phyloP scores from a whole-genome alignment of 495 filamentous ascomycete genomes.

The Penicillium roqueforti region DNA sequence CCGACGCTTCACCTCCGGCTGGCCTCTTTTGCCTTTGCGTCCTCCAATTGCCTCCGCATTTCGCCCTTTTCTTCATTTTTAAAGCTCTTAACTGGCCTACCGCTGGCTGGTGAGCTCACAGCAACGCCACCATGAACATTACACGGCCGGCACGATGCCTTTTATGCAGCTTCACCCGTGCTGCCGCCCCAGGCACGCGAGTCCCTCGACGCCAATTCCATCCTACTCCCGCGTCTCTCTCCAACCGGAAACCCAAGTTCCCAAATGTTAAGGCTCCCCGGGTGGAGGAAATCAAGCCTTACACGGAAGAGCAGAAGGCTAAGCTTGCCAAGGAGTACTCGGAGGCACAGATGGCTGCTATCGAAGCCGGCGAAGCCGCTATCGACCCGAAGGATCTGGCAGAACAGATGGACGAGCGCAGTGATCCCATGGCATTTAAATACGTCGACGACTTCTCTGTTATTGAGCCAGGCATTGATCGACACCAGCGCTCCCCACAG shows the following conservation, averaged over 20 bases:
- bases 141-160: constrained; percentile 56
- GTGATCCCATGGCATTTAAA: constrained; percentile 63
- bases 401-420: constrained; percentile 61
- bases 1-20: constrained; percentile 27
- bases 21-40: constrained; percentile 17
- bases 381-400: constrained; percentile 76
- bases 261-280: constrained; percentile 22
- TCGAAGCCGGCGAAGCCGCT: constrained; percentile 79
- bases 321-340: constrained; percentile 65
- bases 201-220: constrained; percentile 52
- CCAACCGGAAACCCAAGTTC: constrained; percentile 35
- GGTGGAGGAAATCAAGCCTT: constrained; percentile 51
- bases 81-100: constrained; percentile 23
- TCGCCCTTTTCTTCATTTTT: constrained; percentile 13
- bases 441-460: constrained; percentile 86
- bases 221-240: constrained; percentile 36
- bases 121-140: constrained; percentile 50
- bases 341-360: constrained; percentile 72
- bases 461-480: constrained; percentile 72
- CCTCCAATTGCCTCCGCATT: constrained; percentile 13
- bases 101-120: constrained; percentile 27
- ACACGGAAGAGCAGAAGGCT: constrained; percentile 64
- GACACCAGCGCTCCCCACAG: constrained; percentile 50
- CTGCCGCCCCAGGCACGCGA: constrained; percentile 37
- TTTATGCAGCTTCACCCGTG: constrained; percentile 48